A percentile compares a stretch with the other conserved stretches of the same genome.
Conservation (phyloP, 1,284 basidiomycete genomes). For the Chalciporus sp. region DNA sequence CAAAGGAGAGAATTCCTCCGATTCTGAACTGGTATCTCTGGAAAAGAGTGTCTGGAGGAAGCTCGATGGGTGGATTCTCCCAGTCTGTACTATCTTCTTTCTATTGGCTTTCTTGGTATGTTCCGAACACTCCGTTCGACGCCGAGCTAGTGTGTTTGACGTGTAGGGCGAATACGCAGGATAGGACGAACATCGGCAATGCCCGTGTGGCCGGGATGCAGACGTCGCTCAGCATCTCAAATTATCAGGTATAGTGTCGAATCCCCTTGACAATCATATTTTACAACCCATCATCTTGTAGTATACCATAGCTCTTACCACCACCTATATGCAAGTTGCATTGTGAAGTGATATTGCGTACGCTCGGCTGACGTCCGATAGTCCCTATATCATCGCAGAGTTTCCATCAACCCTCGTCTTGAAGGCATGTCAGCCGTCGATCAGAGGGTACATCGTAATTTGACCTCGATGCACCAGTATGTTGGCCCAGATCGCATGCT, state of each 20-base stretch:
- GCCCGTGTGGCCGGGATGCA: slow-evolving; percentile 62
- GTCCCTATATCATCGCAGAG: slow-evolving; percentile 59
- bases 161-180: slow-evolving; percentile 12
- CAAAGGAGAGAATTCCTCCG: slow-evolving; percentile 3
- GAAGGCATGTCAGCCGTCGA: slow-evolving; percentile 40
- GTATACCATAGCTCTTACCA: slow-evolving; percentile 55
- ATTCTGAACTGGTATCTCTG: slow-evolving; percentile 19
- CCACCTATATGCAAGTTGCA: slow-evolving; percentile 48
- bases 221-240: slow-evolving; percentile 50
- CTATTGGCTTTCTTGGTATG: slow-evolving; percentile 51
- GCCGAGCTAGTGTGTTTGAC: too few species aligned
- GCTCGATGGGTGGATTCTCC: slow-evolving; percentile 49
- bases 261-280: neutral
- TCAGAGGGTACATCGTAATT: neutral
- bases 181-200: slow-evolving; percentile 56
- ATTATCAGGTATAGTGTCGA: slow-evolving; percentile 40
- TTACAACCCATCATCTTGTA: slow-evolving; percentile 10
- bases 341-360: too few species aligned
- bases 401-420: slow-evolving; percentile 61
- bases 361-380: slow-evolving; percentile 14
- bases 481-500: slow-evolving; percentile 60
- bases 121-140: neutral
- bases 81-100: slow-evolving; percentile 53
- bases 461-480: slow-evolving; percentile 35
- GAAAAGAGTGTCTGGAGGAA: slow-evolving; percentile 47